Evolutionary conservation across 2,329 filamentous ascomycete genomes (phyloP).

Genomic region (Microcyclosporella mali): DNA sequence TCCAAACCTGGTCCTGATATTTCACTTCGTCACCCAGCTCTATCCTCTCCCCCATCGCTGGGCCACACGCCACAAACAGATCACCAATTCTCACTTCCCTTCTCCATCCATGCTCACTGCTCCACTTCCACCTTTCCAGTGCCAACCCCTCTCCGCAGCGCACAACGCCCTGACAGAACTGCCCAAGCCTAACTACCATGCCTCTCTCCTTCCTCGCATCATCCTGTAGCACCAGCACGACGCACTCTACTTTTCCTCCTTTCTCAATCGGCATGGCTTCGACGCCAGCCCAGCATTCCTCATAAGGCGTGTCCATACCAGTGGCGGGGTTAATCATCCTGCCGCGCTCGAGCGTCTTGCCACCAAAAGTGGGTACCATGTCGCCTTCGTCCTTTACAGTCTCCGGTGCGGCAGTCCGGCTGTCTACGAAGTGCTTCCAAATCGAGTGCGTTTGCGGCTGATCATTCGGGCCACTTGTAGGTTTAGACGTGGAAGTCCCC

Average conservation of each 20-base stretch:
- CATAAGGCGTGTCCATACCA: slow-evolving; percentile 50
- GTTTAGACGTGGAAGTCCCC: slow-evolving; percentile 45
- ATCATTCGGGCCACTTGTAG: slow-evolving; percentile 3
- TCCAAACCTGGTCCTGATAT: slow-evolving; percentile 34
- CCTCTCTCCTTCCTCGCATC: slow-evolving; percentile 38
- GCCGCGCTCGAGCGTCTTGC: slow-evolving; percentile 50
- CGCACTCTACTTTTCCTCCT: slow-evolving; percentile 34
- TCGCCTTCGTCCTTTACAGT: slow-evolving; percentile 50
- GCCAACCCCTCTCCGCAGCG: slow-evolving; percentile 40
- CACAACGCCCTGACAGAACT: slow-evolving; percentile 52
- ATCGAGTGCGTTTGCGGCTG: slow-evolving; percentile 26
- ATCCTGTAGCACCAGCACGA: slow-evolving; percentile 39
- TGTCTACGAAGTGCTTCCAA: slow-evolving; percentile 58
- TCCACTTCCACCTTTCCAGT: slow-evolving; percentile 53
- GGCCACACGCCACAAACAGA: slow-evolving; percentile 36
- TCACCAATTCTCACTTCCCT: slow-evolving; percentile 35
- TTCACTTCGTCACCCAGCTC: slow-evolving; percentile 28
- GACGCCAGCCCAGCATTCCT: slow-evolving; percentile 38
- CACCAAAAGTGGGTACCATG: slow-evolving; percentile 44
- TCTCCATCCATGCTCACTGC: slow-evolving; percentile 30
- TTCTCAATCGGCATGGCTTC: slow-evolving; percentile 23
- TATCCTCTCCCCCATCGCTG: slow-evolving; percentile 31
- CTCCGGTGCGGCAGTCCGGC: slow-evolving; percentile 30
- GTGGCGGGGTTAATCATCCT: slow-evolving; percentile 54
- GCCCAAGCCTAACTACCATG: slow-evolving; percentile 49